A percentile compares a stretch with the other conserved stretches of the same genome.
phyloP scores from a whole-genome alignment of 257 asterid species.

The Primulina huaijiensis region DNA sequence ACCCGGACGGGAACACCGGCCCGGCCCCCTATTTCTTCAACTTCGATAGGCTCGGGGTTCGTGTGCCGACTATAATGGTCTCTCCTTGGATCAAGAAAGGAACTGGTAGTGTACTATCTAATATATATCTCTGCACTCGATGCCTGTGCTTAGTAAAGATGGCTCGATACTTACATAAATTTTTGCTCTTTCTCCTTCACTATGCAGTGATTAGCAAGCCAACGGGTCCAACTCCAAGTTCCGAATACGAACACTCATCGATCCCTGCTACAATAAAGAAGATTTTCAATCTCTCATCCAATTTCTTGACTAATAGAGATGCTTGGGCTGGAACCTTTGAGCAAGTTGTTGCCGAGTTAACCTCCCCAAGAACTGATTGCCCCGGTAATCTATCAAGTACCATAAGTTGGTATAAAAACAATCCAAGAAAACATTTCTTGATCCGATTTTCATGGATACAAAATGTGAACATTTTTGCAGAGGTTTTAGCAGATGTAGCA shows the following conservation, averaged over 20 bases:
- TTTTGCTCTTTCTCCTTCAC: neutral
- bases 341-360: slow-evolving; percentile 51
- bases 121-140: too few species aligned
- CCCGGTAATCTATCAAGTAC: slow-evolving; percentile 44
- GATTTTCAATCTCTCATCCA: slow-evolving; percentile 65
- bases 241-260: slow-evolving; percentile 79
- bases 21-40: slow-evolving; percentile 74
- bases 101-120: slow-evolving; percentile 40
- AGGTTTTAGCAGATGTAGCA: slow-evolving; percentile 53
- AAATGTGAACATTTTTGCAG: slow-evolving; percentile 31
- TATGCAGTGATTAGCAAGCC: slow-evolving; percentile 63
- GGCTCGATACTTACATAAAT: neutral
- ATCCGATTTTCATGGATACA: neutral
- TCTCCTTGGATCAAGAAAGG: slow-evolving; percentile 96
- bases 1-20: slow-evolving; percentile 80
- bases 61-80: slow-evolving; percentile 83
- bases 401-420: neutral
- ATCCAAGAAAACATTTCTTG: neutral
- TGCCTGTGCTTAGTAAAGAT: neutral
- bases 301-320: slow-evolving; percentile 76
- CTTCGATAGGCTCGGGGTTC: slow-evolving; percentile 90
- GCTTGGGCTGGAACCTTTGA: slow-evolving; percentile 93
- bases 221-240: slow-evolving; percentile 51
- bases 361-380: slow-evolving; percentile 77
- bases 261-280: slow-evolving; percentile 79